Percentiles rank a stretch among this genome's conserved stretches.
Evolutionary conservation across 2,329 filamentous ascomycete species (phyloP).

Genomic region (Penicillium griseofulvum): DNA sequence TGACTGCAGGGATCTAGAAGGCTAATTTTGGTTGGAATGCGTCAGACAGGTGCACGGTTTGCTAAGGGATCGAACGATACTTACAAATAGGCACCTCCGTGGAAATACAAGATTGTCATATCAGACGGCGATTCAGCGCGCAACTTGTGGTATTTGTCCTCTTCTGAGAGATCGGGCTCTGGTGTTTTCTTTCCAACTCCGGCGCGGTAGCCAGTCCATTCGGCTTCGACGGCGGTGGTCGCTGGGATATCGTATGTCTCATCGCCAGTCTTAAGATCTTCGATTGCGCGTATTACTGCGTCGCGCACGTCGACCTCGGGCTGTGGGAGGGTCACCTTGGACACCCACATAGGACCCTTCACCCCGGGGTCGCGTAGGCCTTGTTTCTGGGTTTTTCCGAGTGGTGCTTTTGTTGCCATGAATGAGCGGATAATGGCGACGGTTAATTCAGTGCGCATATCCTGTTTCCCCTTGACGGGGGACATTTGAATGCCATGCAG

Average conservation of each 20-base stretch:
- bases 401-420: constrained; percentile 50
- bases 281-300: constrained; percentile 40
- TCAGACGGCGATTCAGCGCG: constrained; percentile 40
- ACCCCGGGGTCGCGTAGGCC: constrained; percentile 63
- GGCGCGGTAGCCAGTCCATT: constrained; percentile 47
- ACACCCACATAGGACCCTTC: constrained; percentile 80
- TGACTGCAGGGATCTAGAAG: constrained; percentile 47
- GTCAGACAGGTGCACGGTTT: neutral
- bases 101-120: constrained; percentile 47
- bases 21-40: constrained; percentile 21
- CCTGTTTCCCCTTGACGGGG: constrained; percentile 70
- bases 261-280: constrained; percentile 37
- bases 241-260: constrained; percentile 41
- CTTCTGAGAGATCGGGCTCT: constrained; percentile 43
- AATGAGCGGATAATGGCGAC: constrained; percentile 70
- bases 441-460: constrained; percentile 70
- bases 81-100: constrained; percentile 49
- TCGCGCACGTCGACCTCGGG: constrained; percentile 50
- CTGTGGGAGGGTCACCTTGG: constrained; percentile 62
- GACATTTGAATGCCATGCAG: constrained; percentile 61
- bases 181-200: constrained; percentile 38
- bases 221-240: constrained; percentile 40
- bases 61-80: constrained; percentile 7
- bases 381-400: constrained; percentile 64
- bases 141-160: constrained; percentile 43